Percentiles rank a stretch among this genome's conserved stretches.
phyloP scores from a whole-genome alignment of 176 grass and related monocot genomes.

The Ensete glaucum region DNA sequence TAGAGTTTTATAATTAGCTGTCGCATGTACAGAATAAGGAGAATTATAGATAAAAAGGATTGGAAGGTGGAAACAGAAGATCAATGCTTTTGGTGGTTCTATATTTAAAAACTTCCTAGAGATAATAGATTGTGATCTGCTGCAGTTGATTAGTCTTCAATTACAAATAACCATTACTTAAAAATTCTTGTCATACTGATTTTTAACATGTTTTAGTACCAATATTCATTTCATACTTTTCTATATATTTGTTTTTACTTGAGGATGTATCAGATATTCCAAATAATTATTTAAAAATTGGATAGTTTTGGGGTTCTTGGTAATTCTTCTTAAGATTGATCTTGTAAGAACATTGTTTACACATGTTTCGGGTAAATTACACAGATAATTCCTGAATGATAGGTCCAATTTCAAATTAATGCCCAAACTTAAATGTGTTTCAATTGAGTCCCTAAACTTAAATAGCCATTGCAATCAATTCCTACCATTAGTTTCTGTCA shows the following conservation, averaged over 20 bases:
- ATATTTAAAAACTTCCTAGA: not conserved
- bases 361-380: not conserved
- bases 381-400: not conserved
- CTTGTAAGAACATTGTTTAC: not conserved
- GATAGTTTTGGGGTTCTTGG: not conserved
- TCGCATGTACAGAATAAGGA: not conserved
- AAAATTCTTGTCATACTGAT: not conserved
- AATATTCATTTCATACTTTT: not conserved
- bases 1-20: not conserved
- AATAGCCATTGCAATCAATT: not conserved
- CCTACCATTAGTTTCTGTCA: not conserved
- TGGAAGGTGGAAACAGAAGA: not conserved
- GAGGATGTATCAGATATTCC: not conserved
- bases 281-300: not conserved
- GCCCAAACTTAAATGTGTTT: not conserved
- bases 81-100: not conserved
- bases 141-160: not conserved
- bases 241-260: not conserved
- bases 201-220: not conserved
- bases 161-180: not conserved
- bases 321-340: not conserved
- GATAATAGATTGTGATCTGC: not conserved
- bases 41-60: not conserved
- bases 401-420: not conserved
- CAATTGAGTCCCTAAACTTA: not conserved